Evolutionary conservation across 2,329 filamentous ascomycete genomes (phyloP).

Genomic region (Alternaria alternata): DNA sequence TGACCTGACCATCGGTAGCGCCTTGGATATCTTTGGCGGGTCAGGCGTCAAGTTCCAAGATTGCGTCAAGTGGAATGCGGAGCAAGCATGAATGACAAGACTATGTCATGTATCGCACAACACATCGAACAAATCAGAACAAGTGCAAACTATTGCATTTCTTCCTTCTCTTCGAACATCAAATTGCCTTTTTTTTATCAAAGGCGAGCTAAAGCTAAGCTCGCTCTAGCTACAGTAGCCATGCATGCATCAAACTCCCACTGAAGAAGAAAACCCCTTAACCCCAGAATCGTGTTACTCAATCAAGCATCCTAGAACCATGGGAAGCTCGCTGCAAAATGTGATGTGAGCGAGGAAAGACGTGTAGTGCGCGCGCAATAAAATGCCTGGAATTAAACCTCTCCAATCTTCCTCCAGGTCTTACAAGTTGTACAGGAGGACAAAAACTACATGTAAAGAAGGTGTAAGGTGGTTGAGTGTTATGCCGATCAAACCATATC

Average conservation of each 20-base stretch:
- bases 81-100: conserved; percentile 24
- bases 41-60: conserved; percentile 85
- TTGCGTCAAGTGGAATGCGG: conserved; percentile 84
- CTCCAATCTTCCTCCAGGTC: conserved; percentile 9
- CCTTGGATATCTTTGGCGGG: conserved; percentile 94
- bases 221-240: conserved; percentile 4
- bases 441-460: conserved; percentile 31
- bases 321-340: not conserved
- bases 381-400: conserved; percentile 1
- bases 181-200: not conserved
- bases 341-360: not conserved
- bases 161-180: not conserved
- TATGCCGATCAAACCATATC: not conserved
- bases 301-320: conserved; percentile 15
- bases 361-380: not conserved
- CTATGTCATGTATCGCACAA: not conserved
- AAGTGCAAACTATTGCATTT: conserved; percentile 12
- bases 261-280: not conserved
- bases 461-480: conserved; percentile 13
- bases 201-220: conserved; percentile 1
- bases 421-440: conserved; percentile 26
- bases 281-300: conserved; percentile 17
- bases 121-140: not conserved
- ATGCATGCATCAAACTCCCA: conserved; percentile 14
- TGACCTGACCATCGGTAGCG: conserved; percentile 95